Conservation (phyloP, 345 rosid genomes). For the Gossypium turneri region DNA sequence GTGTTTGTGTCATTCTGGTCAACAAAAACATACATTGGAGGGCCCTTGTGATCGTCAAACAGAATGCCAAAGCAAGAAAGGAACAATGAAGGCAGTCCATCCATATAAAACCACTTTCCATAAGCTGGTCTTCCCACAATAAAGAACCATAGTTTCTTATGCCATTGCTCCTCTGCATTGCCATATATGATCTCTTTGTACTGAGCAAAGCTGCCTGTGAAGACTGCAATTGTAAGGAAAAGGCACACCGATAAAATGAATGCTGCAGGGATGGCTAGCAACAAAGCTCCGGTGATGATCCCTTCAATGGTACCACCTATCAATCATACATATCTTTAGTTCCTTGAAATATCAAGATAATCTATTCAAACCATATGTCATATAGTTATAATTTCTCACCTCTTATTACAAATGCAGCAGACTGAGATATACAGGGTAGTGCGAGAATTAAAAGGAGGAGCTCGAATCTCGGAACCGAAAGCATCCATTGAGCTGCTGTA, state of each 20-base stretch:
- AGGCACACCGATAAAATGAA: constrained; percentile 36
- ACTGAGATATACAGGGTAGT: constrained; percentile 48
- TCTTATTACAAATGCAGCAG: constrained; percentile 47
- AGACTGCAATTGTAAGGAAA: constrained; percentile 32
- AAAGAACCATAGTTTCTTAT: constrained; percentile 30
- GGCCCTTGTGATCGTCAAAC: constrained; percentile 46
- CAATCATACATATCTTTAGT: constrained; percentile 12
- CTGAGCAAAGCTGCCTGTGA: constrained; percentile 34
- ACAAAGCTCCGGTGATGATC: constrained; percentile 41
- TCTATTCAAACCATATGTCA: background rate
- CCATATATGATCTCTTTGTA: constrained; percentile 42
- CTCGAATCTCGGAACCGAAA: constrained; percentile 46
- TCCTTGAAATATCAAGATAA: constrained; percentile 6
- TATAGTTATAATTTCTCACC: constrained; percentile 26
- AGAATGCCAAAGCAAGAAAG: constrained; percentile 39
- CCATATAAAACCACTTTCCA: constrained; percentile 51
- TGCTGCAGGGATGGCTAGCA: constrained; percentile 42
- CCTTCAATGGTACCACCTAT: constrained; percentile 43
- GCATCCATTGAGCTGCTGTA: constrained; percentile 30
- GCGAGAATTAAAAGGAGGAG: constrained; percentile 41
- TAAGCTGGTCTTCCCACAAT: constrained; percentile 28
- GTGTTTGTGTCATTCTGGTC: constrained; percentile 37
- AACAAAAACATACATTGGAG: constrained; percentile 32
- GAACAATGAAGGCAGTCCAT: constrained; percentile 37
- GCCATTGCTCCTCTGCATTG: constrained; percentile 26